These are phyloP conservation scores for Phytophthora palmivora DNA, from an alignment of 352 stramenopile species.

Conservation along the genomic window DNA sequence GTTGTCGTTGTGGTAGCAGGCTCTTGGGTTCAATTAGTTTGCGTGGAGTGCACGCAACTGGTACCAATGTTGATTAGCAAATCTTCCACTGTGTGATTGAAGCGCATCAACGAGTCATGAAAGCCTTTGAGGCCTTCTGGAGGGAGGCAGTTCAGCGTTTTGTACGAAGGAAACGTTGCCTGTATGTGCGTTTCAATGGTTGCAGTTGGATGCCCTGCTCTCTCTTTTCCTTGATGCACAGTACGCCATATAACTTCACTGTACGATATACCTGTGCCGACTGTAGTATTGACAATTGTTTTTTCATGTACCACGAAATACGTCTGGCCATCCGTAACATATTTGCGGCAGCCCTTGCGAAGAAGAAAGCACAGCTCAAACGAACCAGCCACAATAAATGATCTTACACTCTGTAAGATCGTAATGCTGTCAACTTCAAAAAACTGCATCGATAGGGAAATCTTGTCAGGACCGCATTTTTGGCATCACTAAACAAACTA, in stretches of 20 bases:
- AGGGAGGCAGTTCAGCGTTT: slow-evolving; percentile 8
- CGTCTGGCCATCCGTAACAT: slow-evolving; percentile 8
- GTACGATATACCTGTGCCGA: slow-evolving; percentile 15
- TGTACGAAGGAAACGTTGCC: slow-evolving; percentile 28
- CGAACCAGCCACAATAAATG: slow-evolving; percentile 2
- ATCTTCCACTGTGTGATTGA: slow-evolving; percentile 32
- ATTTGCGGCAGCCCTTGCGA: slow-evolving; percentile 25
- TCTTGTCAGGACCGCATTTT: neutral
- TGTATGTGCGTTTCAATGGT: slow-evolving; percentile 27
- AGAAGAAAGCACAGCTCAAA: slow-evolving; percentile 23
- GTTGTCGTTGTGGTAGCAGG: too few relatives aligned
- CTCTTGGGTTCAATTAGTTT: too few relatives aligned
- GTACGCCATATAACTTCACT: slow-evolving; percentile 19
- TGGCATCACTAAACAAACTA: neutral
- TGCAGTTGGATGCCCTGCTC: neutral
- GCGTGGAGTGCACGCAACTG: too few relatives aligned
- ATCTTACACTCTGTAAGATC: slow-evolving; percentile 12
- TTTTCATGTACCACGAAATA: slow-evolving; percentile 22
- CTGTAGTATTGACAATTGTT: slow-evolving; percentile 4
- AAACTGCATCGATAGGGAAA: neutral
- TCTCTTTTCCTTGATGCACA: slow-evolving; percentile 6
- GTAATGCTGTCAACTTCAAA: slow-evolving; percentile 30
- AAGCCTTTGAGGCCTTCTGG: slow-evolving; percentile 15
- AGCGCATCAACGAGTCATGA: slow-evolving; percentile 17
- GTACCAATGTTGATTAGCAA: slow-evolving; percentile 11